Conservation (phyloP, 208 protist genomes). For the Leishmania major region DNA sequence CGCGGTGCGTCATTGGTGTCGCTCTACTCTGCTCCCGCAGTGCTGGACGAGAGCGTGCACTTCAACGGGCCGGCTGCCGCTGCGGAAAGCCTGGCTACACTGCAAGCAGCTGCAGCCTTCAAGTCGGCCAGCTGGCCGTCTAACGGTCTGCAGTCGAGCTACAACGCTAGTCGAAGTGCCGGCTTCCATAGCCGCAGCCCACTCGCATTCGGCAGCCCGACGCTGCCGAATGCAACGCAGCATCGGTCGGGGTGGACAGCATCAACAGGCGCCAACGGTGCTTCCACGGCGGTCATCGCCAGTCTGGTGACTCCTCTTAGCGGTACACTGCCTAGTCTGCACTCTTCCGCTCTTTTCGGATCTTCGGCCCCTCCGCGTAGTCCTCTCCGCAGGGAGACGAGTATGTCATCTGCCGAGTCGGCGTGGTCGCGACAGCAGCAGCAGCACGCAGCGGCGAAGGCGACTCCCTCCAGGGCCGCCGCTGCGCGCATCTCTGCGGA, state of each 20-base stretch:
- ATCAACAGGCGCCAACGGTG: not conserved
- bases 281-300: not conserved
- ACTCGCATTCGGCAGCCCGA: not conserved
- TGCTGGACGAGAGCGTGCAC: not conserved
- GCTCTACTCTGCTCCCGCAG: too few relatives aligned
- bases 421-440: slow-evolving; percentile 1
- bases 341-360: not conserved
- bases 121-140: not conserved
- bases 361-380: not conserved
- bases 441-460: not conserved
- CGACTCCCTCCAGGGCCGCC: not conserved
- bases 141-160: not conserved
- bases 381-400: not conserved
- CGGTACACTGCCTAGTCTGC: not conserved
- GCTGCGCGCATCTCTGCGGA: not conserved
- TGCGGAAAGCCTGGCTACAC: not conserved
- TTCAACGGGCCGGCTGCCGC: not conserved
- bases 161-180: not conserved
- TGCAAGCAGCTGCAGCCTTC: not conserved
- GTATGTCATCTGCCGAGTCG: not conserved
- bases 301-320: not conserved
- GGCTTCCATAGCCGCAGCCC: not conserved
- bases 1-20: not conserved
- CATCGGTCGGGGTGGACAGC: not conserved
- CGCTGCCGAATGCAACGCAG: not conserved